Base-by-base conservation (phyloP, 2,329 filamentous ascomycete species). In the Knufia fluminis region DNA sequence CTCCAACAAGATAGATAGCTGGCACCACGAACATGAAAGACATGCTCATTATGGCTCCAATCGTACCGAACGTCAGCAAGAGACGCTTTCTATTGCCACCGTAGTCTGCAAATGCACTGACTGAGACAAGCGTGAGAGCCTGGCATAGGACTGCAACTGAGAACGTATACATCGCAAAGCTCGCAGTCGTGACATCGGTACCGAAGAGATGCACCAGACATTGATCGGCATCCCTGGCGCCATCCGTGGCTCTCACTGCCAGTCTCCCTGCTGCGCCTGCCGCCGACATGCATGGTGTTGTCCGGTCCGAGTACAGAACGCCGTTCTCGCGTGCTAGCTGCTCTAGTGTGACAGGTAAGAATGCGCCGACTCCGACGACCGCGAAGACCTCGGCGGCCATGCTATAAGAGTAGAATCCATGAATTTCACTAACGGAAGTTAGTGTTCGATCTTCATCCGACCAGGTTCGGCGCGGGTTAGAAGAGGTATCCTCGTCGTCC, bases 351-450 rank as follows among this genome's bases (percentile, higher is more conserved):
- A 96, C 90, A 10, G 90, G 90, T 52, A 96, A 87, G 67, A 96
- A 96, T 26, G 87, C 91, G 42, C 84, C 86, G 52, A 84, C 76
- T 33, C 80, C 89, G 64, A 89, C 95, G 47, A 96, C 86, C 16
- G 94, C 87, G 65, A 94, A 96, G 45, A 92, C 89, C 69, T 96
- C 90, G 20, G 89, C 87, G n/a, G 90, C 90, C 69, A 94, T 94
- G 20, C 85, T 85, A 66, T 96, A 95, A 62, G 83, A 82, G 67
- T 95, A 96, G 85, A 91, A 96, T 59, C 89, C 90, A 36, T 79
- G 72, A 51, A 95, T 77, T 75, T 96, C 90, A 64, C 84, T 87
- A 56, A 68, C 69, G 63, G 83, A 91, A 7, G 90, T 95, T 51
- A 85, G 77, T 17, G 87, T 78, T n/a, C 81, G 86, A 66, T 96